Base-by-base conservation (phyloP, 2,329 filamentous ascomycete genomes). In the Huntiella savannae region DNA sequence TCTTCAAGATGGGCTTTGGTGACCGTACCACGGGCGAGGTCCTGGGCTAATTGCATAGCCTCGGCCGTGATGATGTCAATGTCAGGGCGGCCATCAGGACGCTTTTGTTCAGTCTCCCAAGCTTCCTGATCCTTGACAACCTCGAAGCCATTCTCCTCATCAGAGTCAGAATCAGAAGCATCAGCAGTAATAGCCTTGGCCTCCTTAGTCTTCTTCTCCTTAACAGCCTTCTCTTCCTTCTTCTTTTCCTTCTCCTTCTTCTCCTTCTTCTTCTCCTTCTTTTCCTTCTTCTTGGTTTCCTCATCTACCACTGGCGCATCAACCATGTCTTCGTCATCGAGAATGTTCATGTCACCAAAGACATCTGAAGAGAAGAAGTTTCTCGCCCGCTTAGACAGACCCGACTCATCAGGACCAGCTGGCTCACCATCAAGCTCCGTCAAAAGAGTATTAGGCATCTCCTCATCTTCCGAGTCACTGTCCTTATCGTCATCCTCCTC, bases 21-120 rank as follows among this genome's bases (percentile, higher is more conserved):
- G 61, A 80, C 87, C 58, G 88, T 73, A 39, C 88, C 88, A 0
- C 81, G 85, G 3, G 87, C 91, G 49, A 98, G 78, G 57, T 85
- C 75, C 53, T 96, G 91, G 1, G 91, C 92, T 12, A 98, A 71
- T 0, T 88, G 92, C 91, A 98, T 98, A 52, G 92, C 91, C 67
- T 98, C 91, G 4, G 86, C 91, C n/a, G 91, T 98, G 57, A 96
- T 93, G 56, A 98, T 96, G 60, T 96, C 86, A 62, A 98, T 93
- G 58, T 95, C 87, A 36, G 70, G 64, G 55, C 70, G 73, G 48
- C 78, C 79, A 54, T 82, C 73, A 47, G 75, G 68, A 51, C 66
- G 70, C 45, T 71, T 70, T 50, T 73, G 75, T 45, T 77, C 71
- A 50, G 76, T 68, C 54, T 83, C 78, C 80, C 80, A 85, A 49